These are phyloP conservation scores for Aspergillus haitiensis DNA, from an alignment of 495 filamentous ascomycete genomes.

Conservation along the genomic window DNA sequence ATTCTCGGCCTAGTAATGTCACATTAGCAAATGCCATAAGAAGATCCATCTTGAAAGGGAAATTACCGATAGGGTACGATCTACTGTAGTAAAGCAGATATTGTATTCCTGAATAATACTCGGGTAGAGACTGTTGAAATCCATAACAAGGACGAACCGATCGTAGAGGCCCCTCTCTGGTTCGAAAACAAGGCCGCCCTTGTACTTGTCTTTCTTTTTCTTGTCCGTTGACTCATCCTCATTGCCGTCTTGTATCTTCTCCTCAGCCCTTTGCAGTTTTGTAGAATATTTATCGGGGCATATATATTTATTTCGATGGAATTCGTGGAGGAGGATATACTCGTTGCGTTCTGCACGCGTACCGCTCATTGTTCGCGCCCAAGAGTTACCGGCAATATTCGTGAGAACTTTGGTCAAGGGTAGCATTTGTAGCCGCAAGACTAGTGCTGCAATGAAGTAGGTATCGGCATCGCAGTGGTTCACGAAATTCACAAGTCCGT, in stretches of 20 bases:
- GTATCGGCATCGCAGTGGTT: constrained; percentile 92
- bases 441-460: constrained; percentile 89
- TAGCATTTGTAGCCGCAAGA: constrained; percentile 84
- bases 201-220: constrained; percentile 99
- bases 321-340: constrained; percentile 97
- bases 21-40: constrained; percentile 16
- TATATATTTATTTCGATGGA: constrained; percentile 93
- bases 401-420: constrained; percentile 93
- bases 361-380: constrained; percentile 92
- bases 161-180: constrained; percentile 97
- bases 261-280: constrained; percentile 66
- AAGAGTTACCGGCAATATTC: constrained; percentile 96
- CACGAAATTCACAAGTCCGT: constrained; percentile 89
- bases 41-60: neutral
- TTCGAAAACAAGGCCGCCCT: constrained; percentile 97
- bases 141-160: constrained; percentile 96
- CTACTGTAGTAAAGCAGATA: constrained; percentile 98
- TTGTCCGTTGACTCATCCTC: constrained; percentile 77
- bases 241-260: constrained; percentile 62
- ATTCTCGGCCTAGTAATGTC: constrained; percentile 61
- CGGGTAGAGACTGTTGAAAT: constrained; percentile 98
- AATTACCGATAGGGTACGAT: constrained; percentile 64
- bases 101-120: constrained; percentile 99
- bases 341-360: constrained; percentile 97
- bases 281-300: constrained; percentile 87